Base-by-base conservation (phyloP, 371 early-diverging fungal genomes). In the Apophysomyces sp. region DNA sequence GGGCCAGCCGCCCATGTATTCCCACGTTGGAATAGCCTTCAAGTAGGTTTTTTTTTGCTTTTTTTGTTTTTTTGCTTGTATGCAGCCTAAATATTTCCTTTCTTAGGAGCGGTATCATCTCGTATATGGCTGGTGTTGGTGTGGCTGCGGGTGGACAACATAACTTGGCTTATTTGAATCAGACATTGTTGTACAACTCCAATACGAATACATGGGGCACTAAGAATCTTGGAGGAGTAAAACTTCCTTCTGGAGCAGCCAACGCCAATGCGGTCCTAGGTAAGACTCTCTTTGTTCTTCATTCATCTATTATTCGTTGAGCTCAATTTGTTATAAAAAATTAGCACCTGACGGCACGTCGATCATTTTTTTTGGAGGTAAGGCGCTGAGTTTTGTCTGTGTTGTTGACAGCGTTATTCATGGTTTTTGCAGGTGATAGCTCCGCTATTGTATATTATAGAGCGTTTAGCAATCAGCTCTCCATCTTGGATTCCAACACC, bases 401-500 rank as follows among this genome's bases (percentile, higher is more conserved):
- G n/a, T n/a, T n/a, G n/a, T n/a, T n/a, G n/a, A n/a, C n/a, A n/a
- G n/a, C n/a, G n/a, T n/a, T n/a, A n/a, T n/a, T n/a, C n/a, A n/a
- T n/a, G n/a, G n/a, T 9, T 2, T 21, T 9, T 11, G 7, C 21
- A 61, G 61, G 61, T 49, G 65, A 65, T 28, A 55, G 53, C 28
- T 54, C 34, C 29, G 55, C 37, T 31, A 40, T 28, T 16, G 24
- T 44, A 27, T 44, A 60, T 29, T 18, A 52, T 16, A 60, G 31
- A 41, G 53, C 37, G 18, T 65, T 55, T 29, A 28, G 40, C 26
- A 62, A 60, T 31, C 21, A 60, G 15, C 27, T 68, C n/a, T 52
- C 37, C 26, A 56, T 65, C 5, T 34, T 68, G 16, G 65, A 68
- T 36, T 60, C 69, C 9, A 57, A 65, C 27, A 65, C 65, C 2